A percentile compares a stretch with the other conserved stretches of the same genome.
These are phyloP conservation scores for Amoeboaphelidium protococcarum DNA, from an alignment of 371 early-diverging fungal species.

Conservation along the genomic window DNA sequence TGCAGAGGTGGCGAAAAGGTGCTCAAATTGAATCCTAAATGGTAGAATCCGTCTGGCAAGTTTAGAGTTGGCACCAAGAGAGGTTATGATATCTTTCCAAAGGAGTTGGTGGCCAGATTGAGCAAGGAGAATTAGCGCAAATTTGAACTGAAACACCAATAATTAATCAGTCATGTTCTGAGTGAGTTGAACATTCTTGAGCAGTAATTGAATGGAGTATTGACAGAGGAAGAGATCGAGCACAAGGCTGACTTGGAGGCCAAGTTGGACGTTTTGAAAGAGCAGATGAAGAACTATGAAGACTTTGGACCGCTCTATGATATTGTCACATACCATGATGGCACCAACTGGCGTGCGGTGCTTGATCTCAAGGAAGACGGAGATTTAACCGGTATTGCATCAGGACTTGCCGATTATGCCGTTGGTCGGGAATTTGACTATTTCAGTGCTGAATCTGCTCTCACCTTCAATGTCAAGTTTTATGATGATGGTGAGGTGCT, in stretches of 20 bases:
- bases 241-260: slow-evolving; percentile 29
- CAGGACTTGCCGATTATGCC: slow-evolving; percentile 42
- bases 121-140: slow-evolving; percentile 30
- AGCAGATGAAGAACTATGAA: slow-evolving; percentile 26
- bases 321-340: slow-evolving; percentile 65
- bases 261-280: slow-evolving; percentile 33
- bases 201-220: slow-evolving; percentile 11
- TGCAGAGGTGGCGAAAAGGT: slow-evolving; percentile 28
- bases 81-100: slow-evolving; percentile 47
- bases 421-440: slow-evolving; percentile 41
- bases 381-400: slow-evolving; percentile 24
- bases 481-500: slow-evolving; percentile 48
- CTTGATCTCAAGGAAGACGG: slow-evolving; percentile 49
- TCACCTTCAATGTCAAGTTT: slow-evolving; percentile 70
- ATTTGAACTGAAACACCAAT: slow-evolving; percentile 31
- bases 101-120: slow-evolving; percentile 21
- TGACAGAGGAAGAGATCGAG: slow-evolving; percentile 8
- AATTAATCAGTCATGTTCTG: slow-evolving; percentile 28
- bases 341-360: slow-evolving; percentile 55
- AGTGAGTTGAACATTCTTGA: slow-evolving; percentile 22
- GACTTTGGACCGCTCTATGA: slow-evolving; percentile 53
- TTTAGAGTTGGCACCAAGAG: slow-evolving; percentile 58
- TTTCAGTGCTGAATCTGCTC: slow-evolving; percentile 44
- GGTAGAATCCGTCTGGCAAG: slow-evolving; percentile 48
- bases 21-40: slow-evolving; percentile 32